Evolutionary conservation across 768 basidiomycete species (phyloP).

Genomic region (Panus rudis): DNA sequence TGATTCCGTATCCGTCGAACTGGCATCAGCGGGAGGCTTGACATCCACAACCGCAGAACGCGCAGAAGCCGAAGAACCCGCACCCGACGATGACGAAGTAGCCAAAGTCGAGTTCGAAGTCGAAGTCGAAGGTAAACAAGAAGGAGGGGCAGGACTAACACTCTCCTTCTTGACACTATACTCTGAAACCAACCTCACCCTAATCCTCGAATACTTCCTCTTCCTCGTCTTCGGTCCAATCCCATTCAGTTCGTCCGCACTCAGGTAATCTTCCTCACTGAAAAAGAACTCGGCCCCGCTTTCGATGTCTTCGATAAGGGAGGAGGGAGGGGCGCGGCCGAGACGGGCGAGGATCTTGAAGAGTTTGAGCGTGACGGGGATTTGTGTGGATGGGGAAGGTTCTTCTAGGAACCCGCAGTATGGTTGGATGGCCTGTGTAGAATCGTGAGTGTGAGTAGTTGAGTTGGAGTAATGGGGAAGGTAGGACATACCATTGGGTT

Average conservation of each 20-base stretch:
- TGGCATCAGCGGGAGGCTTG: neutral
- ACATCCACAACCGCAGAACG: too few species aligned
- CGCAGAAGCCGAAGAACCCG: neutral
- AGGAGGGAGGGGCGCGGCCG: slow-evolving; percentile 48
- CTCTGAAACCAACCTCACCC: slow-evolving; percentile 30
- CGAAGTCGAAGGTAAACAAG: too few species aligned
- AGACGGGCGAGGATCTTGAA: slow-evolving; percentile 69
- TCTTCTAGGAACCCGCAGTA: slow-evolving; percentile 28
- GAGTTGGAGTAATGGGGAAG: slow-evolving; percentile 2
- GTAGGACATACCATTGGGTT: slow-evolving; percentile 37
- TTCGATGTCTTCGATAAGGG: slow-evolving; percentile 56
- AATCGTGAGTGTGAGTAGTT: neutral
- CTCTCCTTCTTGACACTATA: slow-evolving; percentile 7
- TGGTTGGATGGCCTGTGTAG: slow-evolving; percentile 38
- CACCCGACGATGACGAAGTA: neutral
- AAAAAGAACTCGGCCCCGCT: slow-evolving; percentile 61
- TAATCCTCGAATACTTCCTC: slow-evolving; percentile 20
- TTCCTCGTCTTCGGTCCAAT: slow-evolving; percentile 5
- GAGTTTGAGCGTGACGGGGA: slow-evolving; percentile 71
- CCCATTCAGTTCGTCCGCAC: slow-evolving; percentile 21
- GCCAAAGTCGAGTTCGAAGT: neutral
- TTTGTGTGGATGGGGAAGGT: slow-evolving; percentile 27
- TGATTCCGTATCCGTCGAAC: slow-evolving; percentile 6
- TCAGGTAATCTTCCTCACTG: slow-evolving; percentile 63
- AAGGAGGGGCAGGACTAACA: slow-evolving; percentile 7